Evolutionary conservation across 306 rosid genomes (phyloP).

Genomic region (Prinsepia uniflora): DNA sequence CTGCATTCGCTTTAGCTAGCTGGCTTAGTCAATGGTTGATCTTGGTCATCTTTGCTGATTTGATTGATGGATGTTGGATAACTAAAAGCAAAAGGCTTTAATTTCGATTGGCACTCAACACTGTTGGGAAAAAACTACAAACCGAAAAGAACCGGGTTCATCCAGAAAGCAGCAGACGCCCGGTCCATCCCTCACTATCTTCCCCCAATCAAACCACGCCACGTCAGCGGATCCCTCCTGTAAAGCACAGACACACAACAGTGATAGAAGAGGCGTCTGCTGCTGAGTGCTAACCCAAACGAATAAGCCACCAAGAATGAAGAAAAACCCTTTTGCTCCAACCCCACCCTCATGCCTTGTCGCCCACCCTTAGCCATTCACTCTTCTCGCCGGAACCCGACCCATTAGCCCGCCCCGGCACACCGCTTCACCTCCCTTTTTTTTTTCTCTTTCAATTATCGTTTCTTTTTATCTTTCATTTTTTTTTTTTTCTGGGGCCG

Average conservation of each 20-base stretch:
- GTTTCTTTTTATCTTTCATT: background rate
- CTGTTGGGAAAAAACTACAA: too few species aligned
- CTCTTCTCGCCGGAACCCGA: slow-evolving; percentile 32
- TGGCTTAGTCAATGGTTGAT: too few species aligned
- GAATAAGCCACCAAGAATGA: background rate
- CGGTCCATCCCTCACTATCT: slow-evolving; percentile 7
- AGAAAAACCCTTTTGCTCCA: slow-evolving; percentile 23
- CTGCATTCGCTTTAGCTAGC: too few species aligned
- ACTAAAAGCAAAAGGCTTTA: too few species aligned
- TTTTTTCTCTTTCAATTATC: background rate
- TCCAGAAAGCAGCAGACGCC: background rate
- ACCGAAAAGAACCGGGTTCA: background rate
- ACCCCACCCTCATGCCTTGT: slow-evolving; percentile 19
- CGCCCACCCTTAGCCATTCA: background rate
- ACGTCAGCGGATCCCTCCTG: slow-evolving; percentile 35
- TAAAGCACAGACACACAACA: slow-evolving; percentile 28
- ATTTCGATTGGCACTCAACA: too few species aligned
- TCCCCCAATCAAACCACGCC: slow-evolving; percentile 28
- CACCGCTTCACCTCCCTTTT: background rate
- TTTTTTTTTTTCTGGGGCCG: background rate
- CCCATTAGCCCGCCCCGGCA: slow-evolving; percentile 1
- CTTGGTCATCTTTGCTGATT: too few species aligned
- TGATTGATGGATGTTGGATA: too few species aligned
- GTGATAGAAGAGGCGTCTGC: slow-evolving; percentile 14
- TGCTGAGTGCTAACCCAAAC: background rate